These are phyloP conservation scores for Chaetomiaceae sp. DNA, from an alignment of 2,329 filamentous ascomycete genomes.

Conservation along the genomic window DNA sequence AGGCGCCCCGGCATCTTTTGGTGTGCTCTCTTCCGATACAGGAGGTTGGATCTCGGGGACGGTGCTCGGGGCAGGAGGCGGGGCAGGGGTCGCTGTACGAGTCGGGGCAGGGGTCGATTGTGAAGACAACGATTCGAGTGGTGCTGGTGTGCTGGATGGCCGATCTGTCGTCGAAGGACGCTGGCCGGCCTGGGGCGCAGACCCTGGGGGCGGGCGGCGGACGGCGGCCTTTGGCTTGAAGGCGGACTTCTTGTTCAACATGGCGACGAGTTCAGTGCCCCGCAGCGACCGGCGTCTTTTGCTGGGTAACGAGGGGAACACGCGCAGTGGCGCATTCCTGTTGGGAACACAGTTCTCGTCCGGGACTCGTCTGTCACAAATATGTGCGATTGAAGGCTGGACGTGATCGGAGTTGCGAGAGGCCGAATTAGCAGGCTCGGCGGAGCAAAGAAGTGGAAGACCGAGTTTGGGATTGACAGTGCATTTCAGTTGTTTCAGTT, in stretches of 20 bases:
- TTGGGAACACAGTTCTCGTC: no score
- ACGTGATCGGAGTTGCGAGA: background rate
- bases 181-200: background rate
- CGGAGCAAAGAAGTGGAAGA: no score
- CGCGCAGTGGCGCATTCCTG: slow-evolving; percentile 10
- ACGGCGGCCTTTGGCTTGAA: slow-evolving; percentile 15
- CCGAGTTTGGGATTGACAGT: no score
- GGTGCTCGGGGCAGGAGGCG: background rate
- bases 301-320: background rate
- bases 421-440: background rate
- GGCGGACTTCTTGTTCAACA: slow-evolving; percentile 17
- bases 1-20: background rate
- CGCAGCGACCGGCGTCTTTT: slow-evolving; percentile 9
- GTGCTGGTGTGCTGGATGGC: slow-evolving; percentile 6
- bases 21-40: background rate
- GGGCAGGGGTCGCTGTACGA: slow-evolving; percentile 10
- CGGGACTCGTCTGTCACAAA: background rate
- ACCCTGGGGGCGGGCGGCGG: slow-evolving; percentile 11
- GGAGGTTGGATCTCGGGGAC: background rate
- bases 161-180: slow-evolving; percentile 3
- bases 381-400: background rate
- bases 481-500: background rate
- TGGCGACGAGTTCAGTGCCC: slow-evolving; percentile 14
- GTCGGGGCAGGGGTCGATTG: slow-evolving; percentile 7
- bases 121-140: slow-evolving; percentile 2